A percentile compares a stretch with the other conserved stretches of the same genome.
phyloP scores from a whole-genome alignment of 2,329 filamentous ascomycete genomes.

The Apiospora aurea region DNA sequence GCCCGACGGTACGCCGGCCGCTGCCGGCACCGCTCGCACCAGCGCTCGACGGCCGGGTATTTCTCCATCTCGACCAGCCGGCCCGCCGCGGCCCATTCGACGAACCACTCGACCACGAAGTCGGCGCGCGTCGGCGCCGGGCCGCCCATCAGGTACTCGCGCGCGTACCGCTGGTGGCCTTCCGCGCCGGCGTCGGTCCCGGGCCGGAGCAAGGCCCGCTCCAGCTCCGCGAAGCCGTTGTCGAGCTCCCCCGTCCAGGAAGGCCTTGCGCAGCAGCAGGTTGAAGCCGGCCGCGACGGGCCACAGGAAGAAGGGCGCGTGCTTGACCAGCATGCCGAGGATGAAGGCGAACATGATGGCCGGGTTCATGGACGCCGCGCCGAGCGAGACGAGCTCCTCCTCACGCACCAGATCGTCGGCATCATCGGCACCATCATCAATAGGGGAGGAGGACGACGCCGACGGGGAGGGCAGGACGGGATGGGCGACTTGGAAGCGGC shows the following conservation, averaged over 20 bases:
- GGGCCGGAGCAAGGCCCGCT: slow-evolving; percentile 10
- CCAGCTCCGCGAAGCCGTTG: slow-evolving; percentile 27
- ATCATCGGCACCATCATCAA: too few relatives aligned
- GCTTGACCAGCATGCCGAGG: slow-evolving; percentile 23
- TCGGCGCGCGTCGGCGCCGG: slow-evolving; percentile 31
- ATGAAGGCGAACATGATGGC: slow-evolving; percentile 29
- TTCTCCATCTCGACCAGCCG: slow-evolving; percentile 28
- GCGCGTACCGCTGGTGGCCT: too few relatives aligned
- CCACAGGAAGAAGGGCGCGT: slow-evolving; percentile 30
- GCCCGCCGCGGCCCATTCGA: slow-evolving; percentile 30
- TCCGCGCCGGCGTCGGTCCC: too few relatives aligned
- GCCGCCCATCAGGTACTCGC: slow-evolving; percentile 32
- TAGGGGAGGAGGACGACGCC: not conserved
- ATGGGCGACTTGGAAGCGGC: slow-evolving; percentile 28
- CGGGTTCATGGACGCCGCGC: slow-evolving; percentile 27
- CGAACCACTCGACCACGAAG: slow-evolving; percentile 31
- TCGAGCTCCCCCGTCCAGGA: slow-evolving; percentile 30
- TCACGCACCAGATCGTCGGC: slow-evolving; percentile 32
- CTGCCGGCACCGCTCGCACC: slow-evolving; percentile 27
- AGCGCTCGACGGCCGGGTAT: slow-evolving; percentile 29
- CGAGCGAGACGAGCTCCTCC: slow-evolving; percentile 32
- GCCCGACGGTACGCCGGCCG: slow-evolving; percentile 33
- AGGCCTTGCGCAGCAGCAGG: slow-evolving; percentile 27
- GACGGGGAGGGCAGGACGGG: not conserved
- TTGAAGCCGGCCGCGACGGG: slow-evolving; percentile 24